A percentile compares a stretch with the other conserved stretches of the same genome.
phyloP scores from a whole-genome alignment of 208 protist species.

The Naegleria fowleri region DNA sequence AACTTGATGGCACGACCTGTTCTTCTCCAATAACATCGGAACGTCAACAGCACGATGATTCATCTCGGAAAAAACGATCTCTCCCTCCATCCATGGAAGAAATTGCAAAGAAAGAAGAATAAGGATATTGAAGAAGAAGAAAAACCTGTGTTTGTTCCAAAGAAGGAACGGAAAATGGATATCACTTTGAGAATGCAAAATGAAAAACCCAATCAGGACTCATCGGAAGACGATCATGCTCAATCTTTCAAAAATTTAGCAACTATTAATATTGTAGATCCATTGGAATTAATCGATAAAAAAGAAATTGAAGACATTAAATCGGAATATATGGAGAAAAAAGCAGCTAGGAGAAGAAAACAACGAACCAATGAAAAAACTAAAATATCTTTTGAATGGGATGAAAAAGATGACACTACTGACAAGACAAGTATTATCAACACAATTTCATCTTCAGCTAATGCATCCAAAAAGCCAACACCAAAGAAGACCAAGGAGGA shows the following conservation, averaged over 20 bases:
- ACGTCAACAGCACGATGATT: background rate
- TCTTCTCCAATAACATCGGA: background rate
- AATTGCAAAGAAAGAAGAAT: slow-evolving; percentile 1
- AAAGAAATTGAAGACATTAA: slow-evolving; percentile 20
- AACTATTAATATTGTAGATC: background rate
- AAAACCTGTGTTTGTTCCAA: background rate
- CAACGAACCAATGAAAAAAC: background rate
- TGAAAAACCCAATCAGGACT: background rate
- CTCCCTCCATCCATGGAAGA: background rate
- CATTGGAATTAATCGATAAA: background rate
- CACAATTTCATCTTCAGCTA: background rate
- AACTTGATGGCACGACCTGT: background rate
- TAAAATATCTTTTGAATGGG: slow-evolving; percentile 23
- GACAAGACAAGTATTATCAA: background rate
- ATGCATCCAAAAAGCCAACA: background rate
- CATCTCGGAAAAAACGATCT: background rate
- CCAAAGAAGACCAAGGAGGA: background rate
- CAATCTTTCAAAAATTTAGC: background rate
- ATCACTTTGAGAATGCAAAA: background rate
- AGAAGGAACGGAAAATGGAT: background rate
- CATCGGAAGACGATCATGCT: background rate
- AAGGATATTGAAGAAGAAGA: background rate
- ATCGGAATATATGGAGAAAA: background rate
- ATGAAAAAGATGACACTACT: background rate
- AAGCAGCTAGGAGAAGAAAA: background rate